phyloP scores from a whole-genome alignment of 345 rosid genomes.

The Geranium rotundifolium region DNA sequence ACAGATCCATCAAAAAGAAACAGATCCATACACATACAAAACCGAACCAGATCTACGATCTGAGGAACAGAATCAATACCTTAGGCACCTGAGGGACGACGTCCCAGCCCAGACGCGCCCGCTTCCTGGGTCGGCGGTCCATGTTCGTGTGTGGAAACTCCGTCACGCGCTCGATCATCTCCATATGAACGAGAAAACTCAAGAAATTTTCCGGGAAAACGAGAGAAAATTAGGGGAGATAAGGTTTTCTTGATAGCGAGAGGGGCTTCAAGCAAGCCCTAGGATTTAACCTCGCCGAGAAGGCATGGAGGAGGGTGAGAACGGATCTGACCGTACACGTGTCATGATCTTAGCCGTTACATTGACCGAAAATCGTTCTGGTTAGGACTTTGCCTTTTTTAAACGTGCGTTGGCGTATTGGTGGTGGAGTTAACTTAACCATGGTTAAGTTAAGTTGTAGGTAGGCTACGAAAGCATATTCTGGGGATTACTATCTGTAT shows the following conservation, averaged over 20 bases:
- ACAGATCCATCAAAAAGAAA: neutral
- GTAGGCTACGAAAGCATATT: neutral
- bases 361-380: neutral
- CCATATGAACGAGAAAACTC: conserved; percentile 34
- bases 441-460: conserved; percentile 21
- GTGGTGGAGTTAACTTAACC: conserved; percentile 10
- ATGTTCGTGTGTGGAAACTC: conserved; percentile 58
- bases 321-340: conserved; percentile 42
- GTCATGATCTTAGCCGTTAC: conserved; percentile 13
- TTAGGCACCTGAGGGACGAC: conserved; percentile 46
- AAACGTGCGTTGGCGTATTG: neutral
- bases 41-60: conserved; percentile 1
- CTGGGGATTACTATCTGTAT: too few relatives aligned
- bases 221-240: neutral
- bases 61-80: conserved; percentile 26
- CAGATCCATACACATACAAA: neutral
- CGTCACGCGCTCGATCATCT: conserved; percentile 64
- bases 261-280: conserved; percentile 25
- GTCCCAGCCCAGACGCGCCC: conserved; percentile 91
- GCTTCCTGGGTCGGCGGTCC: conserved; percentile 80
- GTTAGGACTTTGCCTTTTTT: neutral
- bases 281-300: conserved; percentile 23
- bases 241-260: neutral
- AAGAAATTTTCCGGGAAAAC: neutral
- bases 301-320: conserved; percentile 13